A percentile compares a stretch with the other conserved stretches of the same genome.
Conservation (phyloP, 176 grass and related monocot genomes). For the Musa acuminata region DNA sequence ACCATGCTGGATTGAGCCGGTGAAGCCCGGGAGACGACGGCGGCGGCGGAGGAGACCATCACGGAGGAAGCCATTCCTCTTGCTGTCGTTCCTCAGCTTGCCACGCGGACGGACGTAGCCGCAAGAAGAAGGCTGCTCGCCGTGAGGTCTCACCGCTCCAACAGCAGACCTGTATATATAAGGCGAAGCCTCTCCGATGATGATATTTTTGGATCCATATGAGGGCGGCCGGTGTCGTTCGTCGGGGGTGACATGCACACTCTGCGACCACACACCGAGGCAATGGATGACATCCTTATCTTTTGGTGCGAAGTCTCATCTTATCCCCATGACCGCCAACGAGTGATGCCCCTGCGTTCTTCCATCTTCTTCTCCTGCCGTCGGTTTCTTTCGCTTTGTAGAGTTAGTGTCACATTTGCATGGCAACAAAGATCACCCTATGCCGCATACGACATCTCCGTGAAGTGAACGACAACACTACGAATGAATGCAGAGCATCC, state of each 20-base stretch:
- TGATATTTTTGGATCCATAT: conserved; percentile 13
- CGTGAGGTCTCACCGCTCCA: neutral
- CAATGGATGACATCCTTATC: conserved; percentile 34
- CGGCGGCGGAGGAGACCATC: conserved; percentile 38
- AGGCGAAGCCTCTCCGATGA: neutral
- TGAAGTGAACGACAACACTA: too few relatives aligned
- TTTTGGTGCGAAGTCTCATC: neutral
- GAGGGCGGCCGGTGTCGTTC: conserved; percentile 10
- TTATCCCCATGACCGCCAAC: neutral
- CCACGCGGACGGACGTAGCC: neutral
- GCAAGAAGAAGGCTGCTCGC: neutral
- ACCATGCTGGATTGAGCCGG: conserved; percentile 28
- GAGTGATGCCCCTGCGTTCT: neutral
- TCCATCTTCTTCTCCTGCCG: neutral
- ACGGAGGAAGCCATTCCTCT: conserved; percentile 43
- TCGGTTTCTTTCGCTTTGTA: neutral
- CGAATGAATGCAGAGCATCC: too few relatives aligned
- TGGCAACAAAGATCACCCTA: too few relatives aligned
- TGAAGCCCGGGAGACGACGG: conserved; percentile 17
- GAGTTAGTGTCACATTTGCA: too few relatives aligned
- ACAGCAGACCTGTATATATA: neutral
- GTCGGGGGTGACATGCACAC: conserved; percentile 4
- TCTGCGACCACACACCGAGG: conserved; percentile 26
- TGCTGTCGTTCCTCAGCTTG: neutral
- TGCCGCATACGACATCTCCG: too few relatives aligned